Evolutionary conservation across 2,329 filamentous ascomycete genomes (phyloP).

Genomic region (Aspergillus thermomutatus): DNA sequence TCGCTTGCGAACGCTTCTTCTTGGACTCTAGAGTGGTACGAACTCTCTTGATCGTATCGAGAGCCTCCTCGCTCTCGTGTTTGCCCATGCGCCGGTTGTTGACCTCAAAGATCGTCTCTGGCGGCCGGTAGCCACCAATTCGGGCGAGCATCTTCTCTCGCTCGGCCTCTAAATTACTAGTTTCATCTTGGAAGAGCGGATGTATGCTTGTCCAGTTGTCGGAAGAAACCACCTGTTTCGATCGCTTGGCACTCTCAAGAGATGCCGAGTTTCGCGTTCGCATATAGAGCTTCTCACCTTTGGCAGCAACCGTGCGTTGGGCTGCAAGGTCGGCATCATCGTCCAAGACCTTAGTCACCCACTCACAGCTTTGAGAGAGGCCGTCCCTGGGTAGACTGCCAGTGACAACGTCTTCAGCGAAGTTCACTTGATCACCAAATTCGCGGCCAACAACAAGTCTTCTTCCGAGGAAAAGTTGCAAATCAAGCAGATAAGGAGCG

Average conservation of each 20-base stretch:
- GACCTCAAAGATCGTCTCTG: constrained; percentile 96
- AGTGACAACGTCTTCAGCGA: constrained; percentile 77
- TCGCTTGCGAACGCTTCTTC: constrained; percentile 36
- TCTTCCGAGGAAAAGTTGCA: constrained; percentile 91
- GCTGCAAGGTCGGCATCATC: constrained; percentile 71
- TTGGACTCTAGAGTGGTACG: constrained; percentile 42
- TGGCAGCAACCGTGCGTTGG: constrained; percentile 70
- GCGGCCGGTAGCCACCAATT: constrained; percentile 82
- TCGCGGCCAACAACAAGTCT: constrained; percentile 73
- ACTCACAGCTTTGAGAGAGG: constrained; percentile 74
- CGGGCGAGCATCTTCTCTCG: constrained; percentile 82
- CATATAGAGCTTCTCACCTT: constrained; percentile 91
- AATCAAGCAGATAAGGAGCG: constrained; percentile 84
- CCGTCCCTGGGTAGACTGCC: constrained; percentile 70
- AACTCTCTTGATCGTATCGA: constrained; percentile 48
- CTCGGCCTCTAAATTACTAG: constrained; percentile 62
- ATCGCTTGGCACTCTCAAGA: constrained; percentile 80
- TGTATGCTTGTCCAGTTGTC: constrained; percentile 73
- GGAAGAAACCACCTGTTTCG: constrained; percentile 71
- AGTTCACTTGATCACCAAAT: constrained; percentile 60
- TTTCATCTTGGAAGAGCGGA: constrained; percentile 70
- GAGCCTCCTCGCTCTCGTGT: constrained; percentile 66
- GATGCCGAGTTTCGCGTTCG: constrained; percentile 88
- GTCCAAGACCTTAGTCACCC: constrained; percentile 72
- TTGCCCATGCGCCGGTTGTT: constrained; percentile 70